Evolutionary conservation across 352 stramenopile species (phyloP), one percentile per base, ranked within the genome.

Genomic region (Phytophthora sp.): DNA sequence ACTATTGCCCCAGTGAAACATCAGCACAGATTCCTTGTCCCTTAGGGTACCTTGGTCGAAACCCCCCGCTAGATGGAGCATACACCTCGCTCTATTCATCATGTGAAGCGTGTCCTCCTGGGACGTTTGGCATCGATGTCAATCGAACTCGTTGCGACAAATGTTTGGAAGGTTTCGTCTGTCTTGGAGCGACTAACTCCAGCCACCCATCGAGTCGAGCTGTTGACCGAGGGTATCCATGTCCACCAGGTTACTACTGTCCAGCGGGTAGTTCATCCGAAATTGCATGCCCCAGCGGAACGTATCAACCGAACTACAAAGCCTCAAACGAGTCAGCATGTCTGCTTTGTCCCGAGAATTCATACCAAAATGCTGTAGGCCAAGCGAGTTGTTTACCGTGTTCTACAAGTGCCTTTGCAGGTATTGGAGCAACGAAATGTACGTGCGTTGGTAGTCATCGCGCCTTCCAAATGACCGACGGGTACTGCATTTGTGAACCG

Each of bases 401-500:
- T 67, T 97, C 92, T 12, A 95, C 88, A 12, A 96, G 86, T 24
- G 80, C 86, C 2, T 93, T 79, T 47, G 82, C 86, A 0, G 44
- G 52, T 1, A 52, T 58, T 42, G 88, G 86, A 3, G 80, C 87
- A 0, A 84, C 73, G 0, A 75, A 82, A 41, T 98, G 92, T 61
- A 85, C 77, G 4, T 98, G 93, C 39, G 72, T 89, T 23, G 93
- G 92, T 5, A 89, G 78, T 26, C 90, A 98, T 65, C 88, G 93
- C 7, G 89, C 89, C 4, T 98, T 98, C 56, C 90, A 98, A 61
- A 89, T 93, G 76, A 90, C 78, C 0, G 88, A 97, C 35, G 92
- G 93, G 2, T 95, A 92, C 54, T 98, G 93, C 55, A 94, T 97
- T 20, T 98, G 93, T 41, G 78, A 95, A 53, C 90, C 93, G 12